phyloP scores from a whole-genome alignment of 1,284 basidiomycete genomes.

The Hymenochaete sp. region DNA sequence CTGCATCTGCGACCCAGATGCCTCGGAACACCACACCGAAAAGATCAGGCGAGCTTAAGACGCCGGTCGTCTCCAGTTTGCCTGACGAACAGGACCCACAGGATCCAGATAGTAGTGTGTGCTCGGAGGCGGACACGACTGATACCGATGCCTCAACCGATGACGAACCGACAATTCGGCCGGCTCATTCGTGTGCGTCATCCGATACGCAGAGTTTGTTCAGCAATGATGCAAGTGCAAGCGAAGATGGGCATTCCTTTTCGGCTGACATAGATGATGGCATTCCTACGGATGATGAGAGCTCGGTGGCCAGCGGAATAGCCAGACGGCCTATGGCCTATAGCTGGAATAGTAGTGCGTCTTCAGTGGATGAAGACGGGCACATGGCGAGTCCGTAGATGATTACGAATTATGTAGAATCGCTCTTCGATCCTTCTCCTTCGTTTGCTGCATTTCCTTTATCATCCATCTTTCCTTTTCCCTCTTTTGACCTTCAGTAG shows the following conservation, averaged over 20 bases:
- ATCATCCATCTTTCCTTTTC: too few species aligned
- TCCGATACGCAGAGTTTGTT: conserved; percentile 32
- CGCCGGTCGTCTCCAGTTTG: background rate
- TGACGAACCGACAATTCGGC: conserved; percentile 68
- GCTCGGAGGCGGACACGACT: conserved; percentile 37
- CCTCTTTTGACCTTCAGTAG: too few species aligned
- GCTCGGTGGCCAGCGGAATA: background rate
- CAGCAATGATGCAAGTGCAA: conserved; percentile 23
- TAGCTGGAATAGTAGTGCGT: conserved; percentile 7
- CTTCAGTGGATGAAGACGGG: conserved; percentile 9
- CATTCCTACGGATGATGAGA: conserved; percentile 2
- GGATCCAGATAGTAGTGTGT: conserved; percentile 25
- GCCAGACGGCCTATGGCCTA: conserved; percentile 1
- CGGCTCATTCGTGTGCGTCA: conserved; percentile 31
- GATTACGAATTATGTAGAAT: background rate
- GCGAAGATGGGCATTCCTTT: conserved; percentile 12
- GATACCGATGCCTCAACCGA: conserved; percentile 40
- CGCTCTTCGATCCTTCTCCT: background rate
- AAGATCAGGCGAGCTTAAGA: background rate
- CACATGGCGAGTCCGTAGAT: conserved; percentile 15
- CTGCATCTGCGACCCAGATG: conserved; percentile 7
- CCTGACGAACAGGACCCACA: conserved; percentile 18
- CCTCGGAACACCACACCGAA: conserved; percentile 11
- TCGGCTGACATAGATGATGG: conserved; percentile 3
- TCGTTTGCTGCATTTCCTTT: background rate